phyloP scores from a whole-genome alignment of 306 rosid species.

The Malus orientalis region DNA sequence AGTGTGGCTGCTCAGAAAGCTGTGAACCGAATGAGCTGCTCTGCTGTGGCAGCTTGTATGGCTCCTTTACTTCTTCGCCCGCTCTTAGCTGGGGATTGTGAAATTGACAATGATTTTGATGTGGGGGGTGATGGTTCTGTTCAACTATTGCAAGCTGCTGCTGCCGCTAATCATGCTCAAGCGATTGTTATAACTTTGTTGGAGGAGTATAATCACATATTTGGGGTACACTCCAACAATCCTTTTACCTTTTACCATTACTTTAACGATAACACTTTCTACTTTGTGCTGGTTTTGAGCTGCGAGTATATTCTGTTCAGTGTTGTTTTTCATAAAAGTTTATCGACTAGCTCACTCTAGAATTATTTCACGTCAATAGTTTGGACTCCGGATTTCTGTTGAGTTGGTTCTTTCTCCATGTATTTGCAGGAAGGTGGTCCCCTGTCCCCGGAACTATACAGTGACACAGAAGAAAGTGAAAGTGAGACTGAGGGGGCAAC shows the following conservation, averaged over 20 bases:
- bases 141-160: conserved; percentile 95
- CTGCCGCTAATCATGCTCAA: conserved; percentile 98
- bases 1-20: conserved; percentile 62
- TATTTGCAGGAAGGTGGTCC: conserved; percentile 66
- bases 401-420: conserved; percentile 5
- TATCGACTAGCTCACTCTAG: neutral
- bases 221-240: conserved; percentile 48
- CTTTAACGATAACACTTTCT: conserved; percentile 5
- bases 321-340: neutral
- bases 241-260: neutral
- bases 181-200: conserved; percentile 79
- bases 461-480: conserved; percentile 69
- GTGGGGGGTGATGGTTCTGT: conserved; percentile 83
- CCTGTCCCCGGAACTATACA: conserved; percentile 58
- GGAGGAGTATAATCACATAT: conserved; percentile 69
- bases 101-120: conserved; percentile 75
- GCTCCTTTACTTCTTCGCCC: conserved; percentile 97
- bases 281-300: neutral
- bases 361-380: neutral
- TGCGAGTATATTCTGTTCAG: conserved; percentile 1
- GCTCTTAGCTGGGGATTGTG: conserved; percentile 89
- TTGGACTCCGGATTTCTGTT: neutral
- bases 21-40: conserved; percentile 84
- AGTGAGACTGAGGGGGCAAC: conserved; percentile 72
- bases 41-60: conserved; percentile 99